These are phyloP conservation scores for Lepiota brunneoincarnata DNA, from an alignment of 768 basidiomycete species.

Conservation along the genomic window DNA sequence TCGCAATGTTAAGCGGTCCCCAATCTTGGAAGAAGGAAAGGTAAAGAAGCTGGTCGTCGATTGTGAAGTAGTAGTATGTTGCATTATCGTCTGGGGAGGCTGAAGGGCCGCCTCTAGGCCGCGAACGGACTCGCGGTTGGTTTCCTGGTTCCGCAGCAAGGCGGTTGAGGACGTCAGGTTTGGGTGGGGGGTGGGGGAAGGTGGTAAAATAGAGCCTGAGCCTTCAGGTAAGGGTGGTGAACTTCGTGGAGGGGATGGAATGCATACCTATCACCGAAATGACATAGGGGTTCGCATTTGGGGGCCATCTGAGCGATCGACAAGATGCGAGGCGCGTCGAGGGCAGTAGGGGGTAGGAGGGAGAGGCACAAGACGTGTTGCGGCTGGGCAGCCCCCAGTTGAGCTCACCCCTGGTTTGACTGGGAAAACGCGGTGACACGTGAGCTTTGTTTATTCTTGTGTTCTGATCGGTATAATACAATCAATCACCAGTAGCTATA, in stretches of 20 bases:
- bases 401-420: conserved; percentile 1
- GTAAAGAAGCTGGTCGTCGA: conserved; percentile 91
- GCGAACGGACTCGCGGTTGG: conserved; percentile 61
- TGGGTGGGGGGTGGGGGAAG: conserved; percentile 76
- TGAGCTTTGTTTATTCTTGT: conserved; percentile 14
- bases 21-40: conserved; percentile 94
- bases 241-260: conserved; percentile 14
- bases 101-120: conserved; percentile 56
- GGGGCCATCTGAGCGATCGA: conserved; percentile 32
- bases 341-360: not conserved
- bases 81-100: conserved; percentile 66
- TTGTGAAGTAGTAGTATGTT: conserved; percentile 82
- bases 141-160: conserved; percentile 47
- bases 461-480: not conserved
- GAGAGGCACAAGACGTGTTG: conserved; percentile 5
- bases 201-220: conserved; percentile 84
- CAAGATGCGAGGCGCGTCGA: conserved; percentile 1
- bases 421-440: conserved; percentile 9
- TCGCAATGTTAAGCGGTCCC: conserved; percentile 89
- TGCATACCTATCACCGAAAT: conserved; percentile 72
- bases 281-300: conserved; percentile 75
- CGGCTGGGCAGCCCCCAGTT: not conserved
- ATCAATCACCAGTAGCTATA: conserved; percentile 26
- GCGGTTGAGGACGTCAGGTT: conserved; percentile 62
- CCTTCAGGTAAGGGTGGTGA: conserved; percentile 11